These are phyloP conservation scores for Boletus reticulatus DNA, from an alignment of 768 basidiomycete species.

Conservation along the genomic window DNA sequence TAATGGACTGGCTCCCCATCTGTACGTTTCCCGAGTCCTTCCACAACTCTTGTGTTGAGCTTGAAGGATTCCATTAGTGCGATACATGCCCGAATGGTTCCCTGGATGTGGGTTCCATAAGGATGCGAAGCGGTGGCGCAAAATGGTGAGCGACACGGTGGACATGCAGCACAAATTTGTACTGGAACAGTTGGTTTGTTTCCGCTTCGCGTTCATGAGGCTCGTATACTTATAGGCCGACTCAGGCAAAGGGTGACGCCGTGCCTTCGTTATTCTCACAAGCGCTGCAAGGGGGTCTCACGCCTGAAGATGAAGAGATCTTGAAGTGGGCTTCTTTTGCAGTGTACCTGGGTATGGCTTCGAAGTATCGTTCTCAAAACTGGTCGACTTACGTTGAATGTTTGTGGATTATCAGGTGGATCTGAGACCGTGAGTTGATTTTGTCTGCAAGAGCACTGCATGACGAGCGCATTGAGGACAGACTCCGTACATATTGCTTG, in stretches of 20 bases:
- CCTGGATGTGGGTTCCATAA: constrained; percentile 11
- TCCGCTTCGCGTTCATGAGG: background rate
- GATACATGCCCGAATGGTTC: constrained; percentile 15
- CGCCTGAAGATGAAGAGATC: constrained; percentile 7
- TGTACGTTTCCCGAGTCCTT: background rate
- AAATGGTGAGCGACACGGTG: background rate
- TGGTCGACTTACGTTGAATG: background rate
- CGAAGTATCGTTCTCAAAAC: background rate
- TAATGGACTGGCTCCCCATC: constrained; percentile 1
- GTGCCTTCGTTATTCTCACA: constrained; percentile 7
- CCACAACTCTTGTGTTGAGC: no score
- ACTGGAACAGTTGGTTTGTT: constrained; percentile 9
- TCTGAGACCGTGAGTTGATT: constrained; percentile 22
- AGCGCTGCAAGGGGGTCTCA: background rate
- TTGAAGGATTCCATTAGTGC: background rate
- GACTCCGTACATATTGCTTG: constrained; percentile 3
- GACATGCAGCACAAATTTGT: background rate
- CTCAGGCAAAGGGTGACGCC: constrained; percentile 5
- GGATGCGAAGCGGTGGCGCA: background rate
- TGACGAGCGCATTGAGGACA: constrained; percentile 8
- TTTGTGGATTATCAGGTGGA: constrained; percentile 20
- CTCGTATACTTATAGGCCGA: background rate
- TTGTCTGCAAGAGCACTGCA: background rate
- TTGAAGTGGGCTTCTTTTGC: constrained; percentile 10
- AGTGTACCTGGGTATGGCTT: constrained; percentile 10